Conservation (phyloP, 768 basidiomycete species). For the Boletus vinaceobasis region DNA sequence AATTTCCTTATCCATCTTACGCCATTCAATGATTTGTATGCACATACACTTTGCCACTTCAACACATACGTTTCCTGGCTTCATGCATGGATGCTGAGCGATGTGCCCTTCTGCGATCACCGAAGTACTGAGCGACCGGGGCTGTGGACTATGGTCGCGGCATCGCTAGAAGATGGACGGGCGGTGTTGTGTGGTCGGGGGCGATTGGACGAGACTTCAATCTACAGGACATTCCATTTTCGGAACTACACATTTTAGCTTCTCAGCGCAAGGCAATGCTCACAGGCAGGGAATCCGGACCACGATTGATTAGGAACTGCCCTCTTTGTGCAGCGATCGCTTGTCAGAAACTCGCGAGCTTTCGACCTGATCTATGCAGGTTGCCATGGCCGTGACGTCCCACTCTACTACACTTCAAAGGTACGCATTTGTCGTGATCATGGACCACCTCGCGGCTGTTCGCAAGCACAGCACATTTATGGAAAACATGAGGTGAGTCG, state of each 20-base stretch:
- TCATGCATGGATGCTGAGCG: slow-evolving; percentile 7
- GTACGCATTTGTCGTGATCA: slow-evolving; percentile 33
- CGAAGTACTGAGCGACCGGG: background rate
- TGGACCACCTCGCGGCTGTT: slow-evolving; percentile 33
- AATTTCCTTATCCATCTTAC: slow-evolving; percentile 14
- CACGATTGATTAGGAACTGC: slow-evolving; percentile 5
- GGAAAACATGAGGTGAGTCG: slow-evolving; percentile 39
- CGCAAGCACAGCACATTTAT: slow-evolving; percentile 29
- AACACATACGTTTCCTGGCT: slow-evolving; percentile 1
- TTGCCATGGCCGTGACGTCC: slow-evolving; percentile 26
- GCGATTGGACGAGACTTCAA: slow-evolving; percentile 14
- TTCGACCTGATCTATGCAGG: slow-evolving; percentile 12
- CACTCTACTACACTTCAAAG: slow-evolving; percentile 23
- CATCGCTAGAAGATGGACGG: slow-evolving; percentile 15
- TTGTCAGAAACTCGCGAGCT: slow-evolving; percentile 10
- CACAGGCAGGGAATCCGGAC: background rate
- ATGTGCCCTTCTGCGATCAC: slow-evolving; percentile 16
- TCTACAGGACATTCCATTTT: slow-evolving; percentile 28
- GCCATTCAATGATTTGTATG: slow-evolving; percentile 30
- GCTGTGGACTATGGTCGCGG: slow-evolving; percentile 11
- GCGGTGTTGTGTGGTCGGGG: slow-evolving; percentile 5
- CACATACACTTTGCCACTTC: slow-evolving; percentile 21
- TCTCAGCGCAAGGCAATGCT: slow-evolving; percentile 17
- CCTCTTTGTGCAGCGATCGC: slow-evolving; percentile 5
- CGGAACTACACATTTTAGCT: slow-evolving; percentile 12